Evolutionary conservation across 2,329 filamentous ascomycete genomes (phyloP).

Genomic region (Dothistroma pini): DNA sequence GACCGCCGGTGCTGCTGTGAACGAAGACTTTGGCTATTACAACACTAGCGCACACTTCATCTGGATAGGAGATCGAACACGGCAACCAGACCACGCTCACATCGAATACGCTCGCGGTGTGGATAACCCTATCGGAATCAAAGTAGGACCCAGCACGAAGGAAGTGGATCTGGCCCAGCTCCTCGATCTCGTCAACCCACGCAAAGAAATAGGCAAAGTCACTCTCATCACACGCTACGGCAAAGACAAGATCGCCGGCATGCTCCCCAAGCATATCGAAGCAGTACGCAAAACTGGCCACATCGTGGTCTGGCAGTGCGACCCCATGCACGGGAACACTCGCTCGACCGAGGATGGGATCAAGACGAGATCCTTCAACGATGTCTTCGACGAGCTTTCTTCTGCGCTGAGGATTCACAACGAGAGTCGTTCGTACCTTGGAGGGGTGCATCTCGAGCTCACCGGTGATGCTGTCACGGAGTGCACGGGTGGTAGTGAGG

Average conservation of each 20-base stretch:
- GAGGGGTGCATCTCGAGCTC: conserved; percentile 90
- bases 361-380: conserved; percentile 88
- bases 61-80: conserved; percentile 96
- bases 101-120: conserved; percentile 97
- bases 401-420: conserved; percentile 82
- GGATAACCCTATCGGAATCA: conserved; percentile 93
- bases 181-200: conserved; percentile 81
- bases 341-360: conserved; percentile 67
- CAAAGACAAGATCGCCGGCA: conserved; percentile 66
- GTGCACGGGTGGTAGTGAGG: conserved; percentile 86
- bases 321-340: conserved; percentile 92
- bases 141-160: conserved; percentile 85
- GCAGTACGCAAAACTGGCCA: conserved; percentile 77
- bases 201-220: conserved; percentile 80
- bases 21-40: conserved; percentile 65
- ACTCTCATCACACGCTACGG: conserved; percentile 97
- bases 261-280: conserved; percentile 81
- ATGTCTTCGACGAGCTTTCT: conserved; percentile 83
- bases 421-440: conserved; percentile 77
- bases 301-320: conserved; percentile 91
- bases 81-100: conserved; percentile 88
- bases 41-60: conserved; percentile 95
- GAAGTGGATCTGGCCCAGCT: conserved; percentile 71
- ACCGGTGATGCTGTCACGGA: conserved; percentile 96
- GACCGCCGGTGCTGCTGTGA: background rate